Conservation (phyloP, 2,329 filamentous ascomycete species). For the Harringtonia aguacate region DNA sequence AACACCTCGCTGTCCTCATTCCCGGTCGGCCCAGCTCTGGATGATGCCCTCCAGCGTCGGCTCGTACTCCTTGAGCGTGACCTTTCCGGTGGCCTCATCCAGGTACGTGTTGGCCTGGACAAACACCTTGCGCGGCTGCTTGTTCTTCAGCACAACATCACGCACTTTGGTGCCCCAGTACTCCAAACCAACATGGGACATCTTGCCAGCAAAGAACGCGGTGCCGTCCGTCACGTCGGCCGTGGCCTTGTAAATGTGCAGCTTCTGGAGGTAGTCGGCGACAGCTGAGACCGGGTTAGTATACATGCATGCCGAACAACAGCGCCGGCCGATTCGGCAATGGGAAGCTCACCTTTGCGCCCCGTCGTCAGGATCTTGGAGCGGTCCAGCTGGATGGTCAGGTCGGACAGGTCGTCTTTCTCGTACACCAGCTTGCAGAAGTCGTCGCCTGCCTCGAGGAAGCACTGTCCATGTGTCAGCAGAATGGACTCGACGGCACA, state of each 20-base stretch:
- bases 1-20: slow-evolving; percentile 11
- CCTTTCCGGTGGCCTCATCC: slow-evolving; percentile 55
- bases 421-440: slow-evolving; percentile 75
- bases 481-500: not conserved
- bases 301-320: not conserved
- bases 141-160: slow-evolving; percentile 62
- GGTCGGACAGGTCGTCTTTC: slow-evolving; percentile 64
- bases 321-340: not conserved
- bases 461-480: slow-evolving; percentile 38
- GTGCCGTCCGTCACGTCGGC: slow-evolving; percentile 72
- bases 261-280: slow-evolving; percentile 76
- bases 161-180: slow-evolving; percentile 79
- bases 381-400: slow-evolving; percentile 74
- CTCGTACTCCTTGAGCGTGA: slow-evolving; percentile 78
- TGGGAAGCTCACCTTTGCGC: slow-evolving; percentile 42
- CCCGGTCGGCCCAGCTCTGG: slow-evolving; percentile 64
- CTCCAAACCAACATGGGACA: slow-evolving; percentile 69
- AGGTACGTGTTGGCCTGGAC: slow-evolving; percentile 85
- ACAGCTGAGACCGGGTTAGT: slow-evolving; percentile 47
- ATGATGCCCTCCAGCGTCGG: slow-evolving; percentile 71
- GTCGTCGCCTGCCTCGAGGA: slow-evolving; percentile 74
- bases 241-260: slow-evolving; percentile 87
- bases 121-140: slow-evolving; percentile 81
- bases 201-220: slow-evolving; percentile 63
- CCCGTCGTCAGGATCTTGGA: slow-evolving; percentile 78